These are phyloP conservation scores for Salix purpurea DNA, from an alignment of 345 rosid genomes.

Conservation along the genomic window DNA sequence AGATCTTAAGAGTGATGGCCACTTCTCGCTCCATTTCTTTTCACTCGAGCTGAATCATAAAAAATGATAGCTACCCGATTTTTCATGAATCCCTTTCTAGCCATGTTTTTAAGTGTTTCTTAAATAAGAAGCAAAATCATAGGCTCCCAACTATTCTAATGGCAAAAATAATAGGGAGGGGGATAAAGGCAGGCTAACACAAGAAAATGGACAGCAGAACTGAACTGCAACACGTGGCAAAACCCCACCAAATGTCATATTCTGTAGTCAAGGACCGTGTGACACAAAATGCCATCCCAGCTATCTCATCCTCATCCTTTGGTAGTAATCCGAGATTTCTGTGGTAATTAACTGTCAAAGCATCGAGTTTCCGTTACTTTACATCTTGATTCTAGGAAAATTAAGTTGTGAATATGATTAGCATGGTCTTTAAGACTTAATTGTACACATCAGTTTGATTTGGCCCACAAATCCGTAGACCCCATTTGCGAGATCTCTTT, in stretches of 20 bases:
- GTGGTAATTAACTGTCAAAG: constrained; percentile 56
- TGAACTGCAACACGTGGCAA: constrained; percentile 22
- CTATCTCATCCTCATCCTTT: constrained; percentile 6
- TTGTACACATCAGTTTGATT: constrained; percentile 56
- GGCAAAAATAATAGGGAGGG: constrained; percentile 4
- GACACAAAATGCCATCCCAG: constrained; percentile 5
- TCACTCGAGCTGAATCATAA: constrained; percentile 22
- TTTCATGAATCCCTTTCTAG: constrained; percentile 15
- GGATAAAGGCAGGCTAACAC: constrained; percentile 50
- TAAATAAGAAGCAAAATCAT: constrained; percentile 49
- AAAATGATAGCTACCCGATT: constrained; percentile 32
- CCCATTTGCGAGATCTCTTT: constrained; percentile 41
- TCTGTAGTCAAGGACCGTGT: not conserved
- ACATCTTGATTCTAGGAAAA: constrained; percentile 47
- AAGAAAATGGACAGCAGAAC: constrained; percentile 59
- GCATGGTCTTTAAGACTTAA: constrained; percentile 24
- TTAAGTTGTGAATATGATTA: constrained; percentile 48
- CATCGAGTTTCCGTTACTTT: constrained; percentile 44
- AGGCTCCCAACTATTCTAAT: constrained; percentile 2
- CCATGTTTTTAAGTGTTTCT: constrained; percentile 42
- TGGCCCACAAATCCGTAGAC: constrained; percentile 37
- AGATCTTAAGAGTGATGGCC: constrained; percentile 18
- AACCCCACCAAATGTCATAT: constrained; percentile 17
- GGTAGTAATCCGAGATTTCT: constrained; percentile 27
- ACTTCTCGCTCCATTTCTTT: constrained; percentile 18